These are phyloP conservation scores for Phytophthora hybrid DNA, from an alignment of 352 stramenopile genomes.

Conservation along the genomic window DNA sequence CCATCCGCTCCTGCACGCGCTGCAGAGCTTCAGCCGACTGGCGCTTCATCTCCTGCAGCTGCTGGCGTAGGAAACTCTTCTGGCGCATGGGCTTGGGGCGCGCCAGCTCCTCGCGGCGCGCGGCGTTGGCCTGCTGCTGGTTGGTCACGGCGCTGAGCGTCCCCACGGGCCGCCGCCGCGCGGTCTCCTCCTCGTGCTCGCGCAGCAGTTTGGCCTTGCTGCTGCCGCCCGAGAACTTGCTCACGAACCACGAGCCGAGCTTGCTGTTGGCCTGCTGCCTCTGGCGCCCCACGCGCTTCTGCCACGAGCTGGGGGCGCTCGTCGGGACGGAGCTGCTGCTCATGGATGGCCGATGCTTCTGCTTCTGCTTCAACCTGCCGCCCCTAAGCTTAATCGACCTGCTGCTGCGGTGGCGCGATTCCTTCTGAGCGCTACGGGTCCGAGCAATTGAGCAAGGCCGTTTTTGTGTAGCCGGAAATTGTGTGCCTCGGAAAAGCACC, in stretches of 20 bases:
- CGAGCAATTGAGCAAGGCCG: constrained; percentile 6
- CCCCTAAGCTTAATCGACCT: constrained; percentile 20
- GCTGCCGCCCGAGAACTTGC: constrained; percentile 63
- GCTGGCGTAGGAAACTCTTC: constrained; percentile 70
- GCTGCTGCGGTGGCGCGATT: constrained; percentile 26
- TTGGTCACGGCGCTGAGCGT: constrained; percentile 50
- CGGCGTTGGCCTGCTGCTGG: constrained; percentile 41
- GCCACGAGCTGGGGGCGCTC: constrained; percentile 35
- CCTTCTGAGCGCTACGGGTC: constrained; percentile 18
- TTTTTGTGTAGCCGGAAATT: constrained; percentile 35
- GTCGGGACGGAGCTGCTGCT: constrained; percentile 32
- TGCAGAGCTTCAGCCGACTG: constrained; percentile 68
- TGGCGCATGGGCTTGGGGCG: constrained; percentile 59
- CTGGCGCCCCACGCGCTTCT: constrained; percentile 66
- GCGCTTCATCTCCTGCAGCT: constrained; percentile 83
- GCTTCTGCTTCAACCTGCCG: constrained; percentile 12
- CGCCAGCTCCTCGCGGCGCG: constrained; percentile 31
- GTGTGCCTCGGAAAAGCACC: too few relatives aligned
- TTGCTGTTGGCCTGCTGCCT: constrained; percentile 68
- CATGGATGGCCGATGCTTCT: constrained; percentile 20
- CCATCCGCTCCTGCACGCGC: constrained; percentile 54
- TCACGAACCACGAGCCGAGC: constrained; percentile 74
- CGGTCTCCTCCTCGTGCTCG: constrained; percentile 59
- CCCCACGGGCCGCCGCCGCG: constrained; percentile 46
- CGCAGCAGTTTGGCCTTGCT: constrained; percentile 59